Base-by-base conservation (phyloP, 192 early-diverging fungal species). In the Entrophospora sp. region DNA sequence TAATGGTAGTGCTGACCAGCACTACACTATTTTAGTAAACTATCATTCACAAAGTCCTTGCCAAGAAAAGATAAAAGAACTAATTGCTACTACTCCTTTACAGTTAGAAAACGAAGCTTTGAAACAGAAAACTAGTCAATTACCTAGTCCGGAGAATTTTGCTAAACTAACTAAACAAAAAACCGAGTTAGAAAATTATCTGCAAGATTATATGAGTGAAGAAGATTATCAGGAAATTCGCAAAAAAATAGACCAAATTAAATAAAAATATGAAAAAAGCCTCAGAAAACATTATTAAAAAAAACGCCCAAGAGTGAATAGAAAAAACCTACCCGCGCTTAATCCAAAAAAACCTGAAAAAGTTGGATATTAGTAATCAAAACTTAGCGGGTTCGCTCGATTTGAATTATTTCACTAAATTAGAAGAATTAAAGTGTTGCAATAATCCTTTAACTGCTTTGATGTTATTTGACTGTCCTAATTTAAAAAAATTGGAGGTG, bases 101-200 rank as follows among this genome's bases (percentile, higher is more conserved):
- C 28, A 57, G 16, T 57, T 57, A 57, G 31, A 57, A 57, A 57
- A 22, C 28, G 35, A 57, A 25, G 1, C 2, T 31, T 34, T 57
- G 34, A 57, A 57, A 36, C 22, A 57, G 14, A 30, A 57, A 34
- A 14, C 28, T 16, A 31, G 34, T 13, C 55, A 57, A 57, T 57
- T 57, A 57, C 55, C 55, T 13, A 57, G 14, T 34, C 3, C 55
- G 30, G 55, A 57, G 30, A 57, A 57, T 34, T 57, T 36, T 57
- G 30, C 1, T 14, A 32, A 34, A 57, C 5, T 57, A 34, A 16
- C 31, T 34, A 57, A 57, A 37, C 55, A 57, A 34, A 57, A 57
- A 31, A 1, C 12, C 28, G 31, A 2, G 2, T 37, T 32, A 12
- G 55, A 57, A 34, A 57, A 34, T 57, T 22, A 25, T 57, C 3